Conservation (phyloP, 2,329 filamentous ascomycete species). For the Verticillium albo-atrum region DNA sequence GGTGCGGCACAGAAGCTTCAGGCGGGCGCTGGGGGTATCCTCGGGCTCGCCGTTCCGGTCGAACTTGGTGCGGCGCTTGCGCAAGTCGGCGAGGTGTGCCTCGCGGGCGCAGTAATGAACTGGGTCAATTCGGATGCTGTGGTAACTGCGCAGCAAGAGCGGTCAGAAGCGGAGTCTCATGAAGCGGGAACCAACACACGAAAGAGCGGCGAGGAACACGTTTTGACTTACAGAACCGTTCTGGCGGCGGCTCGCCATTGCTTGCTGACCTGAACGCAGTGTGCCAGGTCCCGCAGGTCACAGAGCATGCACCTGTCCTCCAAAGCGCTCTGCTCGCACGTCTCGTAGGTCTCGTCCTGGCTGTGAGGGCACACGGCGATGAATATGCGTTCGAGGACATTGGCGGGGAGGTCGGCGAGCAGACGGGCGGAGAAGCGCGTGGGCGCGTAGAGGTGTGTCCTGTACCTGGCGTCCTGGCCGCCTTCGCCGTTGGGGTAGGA, state of each 20-base stretch:
- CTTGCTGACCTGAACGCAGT: conserved; percentile 70
- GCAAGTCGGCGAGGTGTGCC: conserved; percentile 71
- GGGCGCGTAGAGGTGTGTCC: conserved; percentile 24
- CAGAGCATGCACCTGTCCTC: conserved; percentile 89
- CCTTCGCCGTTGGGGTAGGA: not conserved
- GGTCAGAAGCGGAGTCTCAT: conserved; percentile 7
- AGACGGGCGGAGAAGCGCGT: conserved; percentile 34
- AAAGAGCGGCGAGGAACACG: not conserved
- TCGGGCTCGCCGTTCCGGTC: conserved; percentile 75
- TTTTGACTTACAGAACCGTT: conserved; percentile 54
- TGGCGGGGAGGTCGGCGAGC: conserved; percentile 55
- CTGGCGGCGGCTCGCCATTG: conserved; percentile 59
- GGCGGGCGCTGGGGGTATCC: conserved; percentile 70
- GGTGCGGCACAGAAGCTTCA: conserved; percentile 76
- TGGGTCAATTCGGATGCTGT: conserved; percentile 85
- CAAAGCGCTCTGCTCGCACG: conserved; percentile 74
- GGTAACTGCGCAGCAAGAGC: conserved; percentile 55
- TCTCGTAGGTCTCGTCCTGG: conserved; percentile 71
- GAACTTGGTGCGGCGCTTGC: conserved; percentile 69
- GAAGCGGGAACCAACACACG: no score
- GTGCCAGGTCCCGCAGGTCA: conserved; percentile 81
- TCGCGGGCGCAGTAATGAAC: conserved; percentile 94
- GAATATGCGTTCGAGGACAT: conserved; percentile 76
- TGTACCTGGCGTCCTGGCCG: not conserved
- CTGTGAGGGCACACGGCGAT: conserved; percentile 78